Base-by-base conservation (phyloP, 2,329 filamentous ascomycete genomes). In the Aspergillus texensis region DNA sequence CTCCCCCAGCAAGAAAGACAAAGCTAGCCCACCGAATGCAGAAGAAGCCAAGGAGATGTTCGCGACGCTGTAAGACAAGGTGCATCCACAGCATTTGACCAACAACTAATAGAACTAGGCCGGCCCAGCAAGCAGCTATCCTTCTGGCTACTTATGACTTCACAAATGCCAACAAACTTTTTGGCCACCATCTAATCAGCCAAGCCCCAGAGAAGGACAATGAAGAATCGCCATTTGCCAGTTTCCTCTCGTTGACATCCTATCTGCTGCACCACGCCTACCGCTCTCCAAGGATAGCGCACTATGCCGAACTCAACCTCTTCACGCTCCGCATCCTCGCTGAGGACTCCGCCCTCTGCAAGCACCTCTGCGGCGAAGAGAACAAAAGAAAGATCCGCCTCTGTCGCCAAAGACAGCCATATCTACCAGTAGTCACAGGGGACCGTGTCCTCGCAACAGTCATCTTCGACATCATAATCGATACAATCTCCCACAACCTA, bases 211-310 rank as follows among this genome's bases (percentile, higher is more conserved):
- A 89, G 30, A 79, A 78, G 56, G 89, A 89, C 69, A 86, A 84
- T 48, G 83, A 87, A 53, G 89, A 94, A 71, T 86, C 89, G 1
- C 91, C 94, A 0, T 89, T 99, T 66, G 88, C 90, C 54, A 89
- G 87, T 69, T 96, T 94, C 74, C 81, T 98, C 32, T 98, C 94
- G 0, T 83, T 97, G 50, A 91, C 92, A 4, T 98, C 94, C 3
- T 99, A 99, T 78, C 85, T 98, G 36, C 86, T 96, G 56, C 94
- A 97, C 71, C 94, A 99, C 79, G 94, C 95, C 2, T 91, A 97
- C 77, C 88, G 95, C 24, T 96, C 93, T 4, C 77, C 84, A 34
- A 87, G 95, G 66, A 88, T 92, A 14, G 88, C 92, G 0, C 85
- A 92, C 65, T 99, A 99, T 77, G 89, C 92, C 2, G 90, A 96